A percentile compares a stretch with the other conserved stretches of the same genome.
These are phyloP conservation scores for Fusarium mangiferae DNA, from an alignment of 2,329 filamentous ascomycete genomes.

Conservation along the genomic window DNA sequence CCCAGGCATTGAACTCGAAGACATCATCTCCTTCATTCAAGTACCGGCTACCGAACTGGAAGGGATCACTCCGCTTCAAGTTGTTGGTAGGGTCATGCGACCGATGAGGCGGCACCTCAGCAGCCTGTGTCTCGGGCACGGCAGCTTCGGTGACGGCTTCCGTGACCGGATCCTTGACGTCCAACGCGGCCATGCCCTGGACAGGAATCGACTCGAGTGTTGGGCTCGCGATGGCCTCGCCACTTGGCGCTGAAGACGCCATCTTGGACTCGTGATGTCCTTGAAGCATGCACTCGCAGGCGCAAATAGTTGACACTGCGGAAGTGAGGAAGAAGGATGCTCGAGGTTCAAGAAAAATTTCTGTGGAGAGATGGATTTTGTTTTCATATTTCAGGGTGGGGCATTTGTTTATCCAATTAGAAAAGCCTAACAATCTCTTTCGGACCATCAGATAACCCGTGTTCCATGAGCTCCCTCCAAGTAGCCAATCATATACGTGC, in stretches of 20 bases:
- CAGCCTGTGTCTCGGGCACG: constrained; percentile 23
- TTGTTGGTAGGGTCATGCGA: constrained; percentile 79
- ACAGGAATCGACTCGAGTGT: constrained; percentile 32
- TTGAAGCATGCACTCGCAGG: constrained; percentile 42
- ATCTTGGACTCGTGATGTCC: constrained; percentile 31
- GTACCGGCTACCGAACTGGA: constrained; percentile 92
- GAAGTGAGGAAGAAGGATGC: constrained; percentile 36
- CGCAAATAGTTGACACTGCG: constrained; percentile 27
- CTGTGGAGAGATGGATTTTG: constrained; percentile 35
- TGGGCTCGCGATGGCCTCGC: constrained; percentile 31
- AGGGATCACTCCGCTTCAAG: constrained; percentile 89
- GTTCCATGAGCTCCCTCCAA: background rate
- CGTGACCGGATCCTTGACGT: constrained; percentile 41
- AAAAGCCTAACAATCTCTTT: rapidly evolving
- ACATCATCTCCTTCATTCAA: constrained; percentile 87
- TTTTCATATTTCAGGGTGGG: constrained; percentile 34
- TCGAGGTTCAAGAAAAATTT: constrained; percentile 37
- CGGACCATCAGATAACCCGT: constrained; percentile 24
- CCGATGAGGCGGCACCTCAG: constrained; percentile 65
- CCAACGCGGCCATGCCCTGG: constrained; percentile 41
- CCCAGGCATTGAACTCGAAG: constrained; percentile 99
- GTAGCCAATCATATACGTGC: constrained; percentile 34
- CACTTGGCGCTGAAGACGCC: constrained; percentile 41
- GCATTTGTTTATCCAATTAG: background rate
- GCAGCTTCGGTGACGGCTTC: constrained; percentile 26